Evolutionary conservation across 495 filamentous ascomycete species (phyloP).

Genomic region (Tuber microsphaerosporum): DNA sequence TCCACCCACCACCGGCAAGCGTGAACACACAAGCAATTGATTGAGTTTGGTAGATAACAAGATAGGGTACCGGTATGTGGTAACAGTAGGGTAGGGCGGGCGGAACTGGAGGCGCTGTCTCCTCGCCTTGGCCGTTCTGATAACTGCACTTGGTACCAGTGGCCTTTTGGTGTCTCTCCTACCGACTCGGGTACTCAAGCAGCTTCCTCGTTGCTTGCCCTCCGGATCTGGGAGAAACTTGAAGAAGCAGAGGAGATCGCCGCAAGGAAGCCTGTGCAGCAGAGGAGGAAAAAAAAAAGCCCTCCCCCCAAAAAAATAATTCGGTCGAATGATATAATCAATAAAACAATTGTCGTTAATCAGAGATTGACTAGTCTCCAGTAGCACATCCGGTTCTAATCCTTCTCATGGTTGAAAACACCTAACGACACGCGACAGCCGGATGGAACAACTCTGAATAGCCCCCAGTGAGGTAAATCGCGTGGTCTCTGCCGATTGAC

Average conservation of each 20-base stretch:
- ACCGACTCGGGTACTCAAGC: background rate
- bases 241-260: constrained; percentile 30
- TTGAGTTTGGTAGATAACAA: background rate
- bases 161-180: background rate
- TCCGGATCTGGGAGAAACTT: constrained; percentile 28
- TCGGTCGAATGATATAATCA: background rate
- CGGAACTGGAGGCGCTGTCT: background rate
- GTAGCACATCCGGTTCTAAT: constrained; percentile 31
- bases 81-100: background rate
- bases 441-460: constrained; percentile 33
- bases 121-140: constrained; percentile 1
- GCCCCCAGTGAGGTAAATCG: constrained; percentile 36
- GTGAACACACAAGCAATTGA: background rate
- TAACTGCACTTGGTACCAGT: background rate
- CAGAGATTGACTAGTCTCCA: constrained; percentile 26
- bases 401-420: constrained; percentile 33
- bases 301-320: background rate
- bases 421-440: constrained; percentile 35
- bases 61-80: background rate
- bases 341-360: constrained; percentile 4
- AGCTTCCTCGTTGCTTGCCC: background rate
- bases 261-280: constrained; percentile 36
- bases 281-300: constrained; percentile 32
- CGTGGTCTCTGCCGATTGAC: constrained; percentile 41
- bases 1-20: background rate